These are phyloP conservation scores for Fraxinus sp. DNA, from an alignment of 305 asterid species.

Conservation along the genomic window DNA sequence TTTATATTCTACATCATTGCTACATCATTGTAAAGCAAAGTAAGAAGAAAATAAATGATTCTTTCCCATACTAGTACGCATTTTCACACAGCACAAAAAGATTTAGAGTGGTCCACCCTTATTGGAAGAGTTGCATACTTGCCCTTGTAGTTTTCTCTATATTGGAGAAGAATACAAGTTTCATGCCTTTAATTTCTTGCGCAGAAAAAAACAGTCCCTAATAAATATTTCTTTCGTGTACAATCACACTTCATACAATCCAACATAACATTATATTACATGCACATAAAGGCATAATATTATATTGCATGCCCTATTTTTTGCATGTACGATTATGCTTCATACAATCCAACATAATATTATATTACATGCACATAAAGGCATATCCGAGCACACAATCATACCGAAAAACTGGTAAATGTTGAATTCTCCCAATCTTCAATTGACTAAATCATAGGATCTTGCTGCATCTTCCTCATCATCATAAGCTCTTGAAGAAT, in stretches of 20 bases:
- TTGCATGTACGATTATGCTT: not conserved
- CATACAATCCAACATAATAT: not conserved
- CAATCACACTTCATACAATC: no score
- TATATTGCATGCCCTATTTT: not conserved
- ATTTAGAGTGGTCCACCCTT: not conserved
- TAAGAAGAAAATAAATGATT: no score
- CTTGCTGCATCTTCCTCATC: conserved; percentile 74
- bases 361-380: not conserved
- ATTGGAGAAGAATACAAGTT: not conserved
- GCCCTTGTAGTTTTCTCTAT: not conserved
- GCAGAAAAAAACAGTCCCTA: not conserved
- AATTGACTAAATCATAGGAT: conserved; percentile 67
- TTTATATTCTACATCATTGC: no score
- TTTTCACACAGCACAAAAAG: no score
- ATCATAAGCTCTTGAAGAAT: conserved; percentile 56
- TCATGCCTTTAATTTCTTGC: no score
- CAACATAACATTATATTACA: no score
- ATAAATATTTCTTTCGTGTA: no score
- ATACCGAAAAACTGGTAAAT: conserved; percentile 63
- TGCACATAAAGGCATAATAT: not conserved
- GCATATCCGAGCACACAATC: conserved; percentile 14
- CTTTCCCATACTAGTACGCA: no score
- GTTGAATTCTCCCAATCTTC: conserved; percentile 66
- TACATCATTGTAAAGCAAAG: no score
- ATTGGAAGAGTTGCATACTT: not conserved